phyloP scores from a whole-genome alignment of 2,329 filamentous ascomycete genomes.

The Talaromyces sp. region DNA sequence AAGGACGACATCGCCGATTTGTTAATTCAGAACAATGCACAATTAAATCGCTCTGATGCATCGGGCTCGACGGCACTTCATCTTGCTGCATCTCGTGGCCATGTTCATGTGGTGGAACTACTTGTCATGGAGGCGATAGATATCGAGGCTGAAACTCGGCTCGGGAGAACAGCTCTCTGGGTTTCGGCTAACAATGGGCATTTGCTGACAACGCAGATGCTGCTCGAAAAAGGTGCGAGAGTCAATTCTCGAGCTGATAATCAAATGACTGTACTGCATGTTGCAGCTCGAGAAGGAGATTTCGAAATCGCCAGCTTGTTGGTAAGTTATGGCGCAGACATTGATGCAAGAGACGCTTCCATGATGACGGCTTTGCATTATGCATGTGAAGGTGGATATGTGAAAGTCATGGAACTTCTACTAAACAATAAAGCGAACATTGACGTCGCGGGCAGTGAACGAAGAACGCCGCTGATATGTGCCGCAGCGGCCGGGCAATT shows the following conservation, averaged over 20 bases:
- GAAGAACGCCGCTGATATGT: constrained; percentile 34
- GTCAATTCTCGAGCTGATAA: constrained; percentile 34
- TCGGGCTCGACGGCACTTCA: constrained; percentile 31
- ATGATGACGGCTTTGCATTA: constrained; percentile 38
- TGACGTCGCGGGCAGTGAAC: constrained; percentile 29
- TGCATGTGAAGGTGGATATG: constrained; percentile 31
- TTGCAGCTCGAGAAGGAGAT: constrained; percentile 34
- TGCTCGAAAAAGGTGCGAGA: constrained; percentile 32
- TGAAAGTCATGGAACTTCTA: constrained; percentile 28
- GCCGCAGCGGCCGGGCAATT: constrained; percentile 33
- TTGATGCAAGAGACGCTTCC: constrained; percentile 35
- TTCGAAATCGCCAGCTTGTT: constrained; percentile 33
- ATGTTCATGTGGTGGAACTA: constrained; percentile 28
- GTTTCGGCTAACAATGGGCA: constrained; percentile 36
- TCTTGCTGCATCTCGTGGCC: constrained; percentile 32
- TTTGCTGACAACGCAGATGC: constrained; percentile 29
- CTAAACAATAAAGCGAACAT: constrained; percentile 32
- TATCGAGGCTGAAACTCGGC: constrained; percentile 30
- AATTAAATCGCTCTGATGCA: constrained; percentile 29
- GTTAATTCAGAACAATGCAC: constrained; percentile 31
- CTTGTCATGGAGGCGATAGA: constrained; percentile 28
- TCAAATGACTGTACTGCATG: constrained; percentile 35
- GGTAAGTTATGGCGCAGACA: constrained; percentile 30
- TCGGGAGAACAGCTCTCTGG: constrained; percentile 35
- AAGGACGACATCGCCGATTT: constrained; percentile 34